phyloP scores from a whole-genome alignment of 495 filamentous ascomycete genomes.

The Durotheca rogersii region DNA sequence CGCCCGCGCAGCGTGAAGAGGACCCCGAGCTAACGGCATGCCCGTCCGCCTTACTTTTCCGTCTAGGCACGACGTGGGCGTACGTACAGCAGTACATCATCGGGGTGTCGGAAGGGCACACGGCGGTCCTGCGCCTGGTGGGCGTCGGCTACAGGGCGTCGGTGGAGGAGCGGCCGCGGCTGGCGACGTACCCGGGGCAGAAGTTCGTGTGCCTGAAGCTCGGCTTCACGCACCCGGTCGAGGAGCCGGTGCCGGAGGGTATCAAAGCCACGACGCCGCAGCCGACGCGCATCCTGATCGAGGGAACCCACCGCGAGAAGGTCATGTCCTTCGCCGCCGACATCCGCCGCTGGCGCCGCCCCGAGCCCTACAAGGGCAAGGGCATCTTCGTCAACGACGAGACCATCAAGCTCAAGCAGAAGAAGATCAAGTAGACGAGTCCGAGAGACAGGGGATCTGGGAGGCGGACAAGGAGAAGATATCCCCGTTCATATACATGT shows the following conservation, averaged over 20 bases:
- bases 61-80: slow-evolving; percentile 85
- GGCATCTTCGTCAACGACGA: slow-evolving; percentile 97
- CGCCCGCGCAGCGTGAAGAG: no score
- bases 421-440: slow-evolving; percentile 92
- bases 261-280: slow-evolving; percentile 87
- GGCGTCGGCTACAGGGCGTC: slow-evolving; percentile 94
- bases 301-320: slow-evolving; percentile 79
- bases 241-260: slow-evolving; percentile 77
- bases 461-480: neutral
- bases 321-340: slow-evolving; percentile 88
- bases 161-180: slow-evolving; percentile 76
- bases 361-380: slow-evolving; percentile 99
- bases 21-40: no score
- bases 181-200: slow-evolving; percentile 72
- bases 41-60: no score
- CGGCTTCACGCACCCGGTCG: slow-evolving; percentile 92
- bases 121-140: slow-evolving; percentile 87
- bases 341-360: slow-evolving; percentile 83
- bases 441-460: neutral
- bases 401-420: slow-evolving; percentile 95
- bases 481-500: slow-evolving; percentile 21
- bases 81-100: slow-evolving; percentile 87
- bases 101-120: slow-evolving; percentile 94
- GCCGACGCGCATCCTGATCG: slow-evolving; percentile 89
- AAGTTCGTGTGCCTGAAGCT: slow-evolving; percentile 89